Percentiles rank a stretch among this genome's conserved stretches.
phyloP scores from a whole-genome alignment of 805 yeast species.

The Scheffersomyces stipitis region DNA sequence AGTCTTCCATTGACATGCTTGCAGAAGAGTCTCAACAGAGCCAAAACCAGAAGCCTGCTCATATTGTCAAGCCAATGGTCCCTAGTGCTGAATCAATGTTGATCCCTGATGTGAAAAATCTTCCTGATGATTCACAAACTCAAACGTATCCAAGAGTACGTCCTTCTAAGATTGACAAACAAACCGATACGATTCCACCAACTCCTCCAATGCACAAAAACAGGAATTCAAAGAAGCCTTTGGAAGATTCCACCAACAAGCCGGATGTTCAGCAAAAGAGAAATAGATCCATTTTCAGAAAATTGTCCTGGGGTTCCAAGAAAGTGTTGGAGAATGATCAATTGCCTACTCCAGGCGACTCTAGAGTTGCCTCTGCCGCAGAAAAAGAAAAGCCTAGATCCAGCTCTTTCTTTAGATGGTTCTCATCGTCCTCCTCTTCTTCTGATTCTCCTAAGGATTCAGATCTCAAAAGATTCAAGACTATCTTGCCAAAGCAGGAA shows the following conservation, averaged over 20 bases:
- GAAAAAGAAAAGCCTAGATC: constrained; percentile 25
- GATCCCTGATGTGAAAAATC: constrained; percentile 23
- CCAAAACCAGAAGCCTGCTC: constrained; percentile 1
- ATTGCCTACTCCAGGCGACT: constrained; percentile 37
- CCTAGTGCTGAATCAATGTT: constrained; percentile 39
- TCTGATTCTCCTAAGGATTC: constrained; percentile 17
- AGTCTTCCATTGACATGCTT: constrained; percentile 6
- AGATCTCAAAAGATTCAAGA: constrained; percentile 34
- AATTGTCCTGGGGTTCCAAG: constrained; percentile 50
- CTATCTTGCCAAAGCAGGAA: constrained; percentile 50
- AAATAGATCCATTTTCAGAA: constrained; percentile 46
- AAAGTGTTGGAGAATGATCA: constrained; percentile 31
- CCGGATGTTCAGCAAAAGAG: constrained; percentile 23
- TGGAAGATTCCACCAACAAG: constrained; percentile 35
- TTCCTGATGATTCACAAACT: constrained; percentile 1
- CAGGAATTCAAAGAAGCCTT: constrained; percentile 22
- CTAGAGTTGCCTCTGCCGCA: constrained; percentile 25
- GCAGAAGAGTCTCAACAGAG: constrained; percentile 1
- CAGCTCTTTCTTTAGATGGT: constrained; percentile 40
- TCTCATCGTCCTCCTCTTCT: constrained; percentile 32
- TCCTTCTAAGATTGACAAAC: constrained; percentile 11
- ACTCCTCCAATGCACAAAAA: constrained; percentile 11
- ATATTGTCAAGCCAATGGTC: constrained; percentile 24
- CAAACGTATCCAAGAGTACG: constrained; percentile 24
- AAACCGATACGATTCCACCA: constrained; percentile 16